Evolutionary conservation across 495 filamentous ascomycete genomes (phyloP).

Genomic region (Cudoniella acicularis): DNA sequence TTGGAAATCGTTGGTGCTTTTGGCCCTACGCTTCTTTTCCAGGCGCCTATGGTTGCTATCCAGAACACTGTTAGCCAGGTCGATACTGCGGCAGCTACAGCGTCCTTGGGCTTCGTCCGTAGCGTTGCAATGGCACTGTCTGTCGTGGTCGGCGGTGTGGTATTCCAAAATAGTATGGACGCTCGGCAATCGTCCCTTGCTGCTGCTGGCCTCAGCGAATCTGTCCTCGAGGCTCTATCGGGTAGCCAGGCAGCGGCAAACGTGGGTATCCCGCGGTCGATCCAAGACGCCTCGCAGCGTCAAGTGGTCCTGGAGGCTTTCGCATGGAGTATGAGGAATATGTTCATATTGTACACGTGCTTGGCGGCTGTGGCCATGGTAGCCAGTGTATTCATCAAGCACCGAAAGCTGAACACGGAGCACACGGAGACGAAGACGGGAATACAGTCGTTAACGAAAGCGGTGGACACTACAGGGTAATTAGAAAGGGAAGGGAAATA

Average conservation of each 20-base stretch:
- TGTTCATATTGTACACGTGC: slow-evolving; percentile 58
- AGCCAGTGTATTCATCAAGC: slow-evolving; percentile 51
- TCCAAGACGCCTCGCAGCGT: slow-evolving; percentile 33
- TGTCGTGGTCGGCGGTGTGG: slow-evolving; percentile 63
- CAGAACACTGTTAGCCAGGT: slow-evolving; percentile 59
- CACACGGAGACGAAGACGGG: slow-evolving; percentile 61
- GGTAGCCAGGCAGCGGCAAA: slow-evolving; percentile 14
- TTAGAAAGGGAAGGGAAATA: neutral
- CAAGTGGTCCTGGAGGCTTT: slow-evolving; percentile 39
- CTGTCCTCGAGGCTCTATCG: slow-evolving; percentile 7
- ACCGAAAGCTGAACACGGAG: slow-evolving; percentile 47
- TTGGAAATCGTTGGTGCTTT: slow-evolving; percentile 46
- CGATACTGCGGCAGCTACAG: slow-evolving; percentile 63
- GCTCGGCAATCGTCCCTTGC: neutral
- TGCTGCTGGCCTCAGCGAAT: slow-evolving; percentile 21
- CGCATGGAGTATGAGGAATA: slow-evolving; percentile 42
- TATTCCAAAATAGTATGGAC: slow-evolving; percentile 57
- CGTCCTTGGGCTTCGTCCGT: slow-evolving; percentile 59
- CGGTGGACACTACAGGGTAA: neutral
- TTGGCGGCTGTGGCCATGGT: slow-evolving; percentile 46
- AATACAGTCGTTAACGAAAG: slow-evolving; percentile 29
- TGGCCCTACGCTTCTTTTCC: slow-evolving; percentile 54
- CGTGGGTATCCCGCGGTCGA: neutral
- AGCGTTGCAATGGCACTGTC: slow-evolving; percentile 59
- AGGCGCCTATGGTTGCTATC: slow-evolving; percentile 70